Evolutionary conservation across 169 alveolate species (phyloP).

Genomic region (Cytauxzoon felis): DNA sequence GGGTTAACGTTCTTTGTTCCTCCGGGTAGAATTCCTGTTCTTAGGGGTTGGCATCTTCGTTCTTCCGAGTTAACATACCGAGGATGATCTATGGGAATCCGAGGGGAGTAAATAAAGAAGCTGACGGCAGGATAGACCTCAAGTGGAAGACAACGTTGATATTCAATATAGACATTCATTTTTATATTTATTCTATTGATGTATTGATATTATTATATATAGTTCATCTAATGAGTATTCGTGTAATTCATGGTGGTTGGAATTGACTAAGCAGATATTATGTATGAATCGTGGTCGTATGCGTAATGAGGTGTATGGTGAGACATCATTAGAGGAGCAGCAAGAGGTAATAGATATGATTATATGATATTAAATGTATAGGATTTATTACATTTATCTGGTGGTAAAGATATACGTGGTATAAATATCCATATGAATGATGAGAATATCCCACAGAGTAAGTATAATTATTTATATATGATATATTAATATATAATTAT

Average conservation of each 20-base stretch:
- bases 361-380: neutral
- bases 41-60: no score
- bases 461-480: neutral
- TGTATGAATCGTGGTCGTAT: slow-evolving; percentile 41
- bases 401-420: slow-evolving; percentile 27
- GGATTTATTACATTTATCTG: slow-evolving; percentile 31
- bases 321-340: slow-evolving; percentile 52
- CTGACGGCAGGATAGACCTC: no score
- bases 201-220: neutral
- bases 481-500: no score
- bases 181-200: no score
- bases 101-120: no score
- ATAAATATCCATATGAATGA: slow-evolving; percentile 58
- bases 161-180: no score
- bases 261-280: slow-evolving; percentile 48
- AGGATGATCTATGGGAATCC: no score
- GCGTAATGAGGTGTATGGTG: slow-evolving; percentile 58
- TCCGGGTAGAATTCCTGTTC: no score
- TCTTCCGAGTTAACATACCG: no score
- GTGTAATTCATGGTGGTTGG: slow-evolving; percentile 58
- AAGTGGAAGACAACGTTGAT: no score
- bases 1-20: no score
- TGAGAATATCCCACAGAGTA: slow-evolving; percentile 22
- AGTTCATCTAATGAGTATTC: slow-evolving; percentile 47
- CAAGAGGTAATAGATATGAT: slow-evolving; percentile 2